Conservation (phyloP, 768 basidiomycete genomes). For the Rhizopogon vinicolor region DNA sequence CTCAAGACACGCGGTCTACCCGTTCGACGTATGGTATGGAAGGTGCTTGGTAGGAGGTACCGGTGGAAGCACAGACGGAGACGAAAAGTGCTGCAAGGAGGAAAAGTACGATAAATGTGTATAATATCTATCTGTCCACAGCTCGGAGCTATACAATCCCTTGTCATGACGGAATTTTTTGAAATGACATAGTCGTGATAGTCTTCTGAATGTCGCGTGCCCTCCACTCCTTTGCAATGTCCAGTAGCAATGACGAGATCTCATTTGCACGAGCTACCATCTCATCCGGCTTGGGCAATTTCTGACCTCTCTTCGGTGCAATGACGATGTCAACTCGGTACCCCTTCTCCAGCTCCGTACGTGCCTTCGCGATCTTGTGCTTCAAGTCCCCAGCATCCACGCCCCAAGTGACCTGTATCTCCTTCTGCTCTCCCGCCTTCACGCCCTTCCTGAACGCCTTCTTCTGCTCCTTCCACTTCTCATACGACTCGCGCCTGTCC, state of each 20-base stretch:
- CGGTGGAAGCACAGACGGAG: conserved; percentile 16
- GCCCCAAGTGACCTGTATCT: conserved; percentile 71
- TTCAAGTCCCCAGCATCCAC: conserved; percentile 53
- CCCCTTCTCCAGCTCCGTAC: conserved; percentile 56
- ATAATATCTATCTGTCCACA: conserved; percentile 10
- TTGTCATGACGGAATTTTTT: conserved; percentile 24
- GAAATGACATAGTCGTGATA: conserved; percentile 40
- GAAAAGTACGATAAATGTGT: conserved; percentile 24
- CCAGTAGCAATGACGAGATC: conserved; percentile 37
- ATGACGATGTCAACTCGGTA: conserved; percentile 53
- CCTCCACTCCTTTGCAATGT: conserved; percentile 52
- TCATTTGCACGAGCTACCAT: conserved; percentile 43
- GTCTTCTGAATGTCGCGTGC: conserved; percentile 33
- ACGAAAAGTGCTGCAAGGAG: conserved; percentile 8
- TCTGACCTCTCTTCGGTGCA: conserved; percentile 41
- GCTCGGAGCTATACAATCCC: not conserved
- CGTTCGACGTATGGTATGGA: conserved; percentile 23
- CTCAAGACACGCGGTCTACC: conserved; percentile 32
- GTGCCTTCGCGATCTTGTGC: conserved; percentile 61
- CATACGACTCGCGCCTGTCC: conserved; percentile 38
- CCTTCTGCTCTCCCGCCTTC: conserved; percentile 40
- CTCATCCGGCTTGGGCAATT: conserved; percentile 30
- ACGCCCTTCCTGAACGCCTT: conserved; percentile 28
- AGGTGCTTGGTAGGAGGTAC: conserved; percentile 6
- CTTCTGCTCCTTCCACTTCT: conserved; percentile 33